phyloP scores from a whole-genome alignment of 2,329 filamentous ascomycete species.

The Neopestalotiopsis clavispora region DNA sequence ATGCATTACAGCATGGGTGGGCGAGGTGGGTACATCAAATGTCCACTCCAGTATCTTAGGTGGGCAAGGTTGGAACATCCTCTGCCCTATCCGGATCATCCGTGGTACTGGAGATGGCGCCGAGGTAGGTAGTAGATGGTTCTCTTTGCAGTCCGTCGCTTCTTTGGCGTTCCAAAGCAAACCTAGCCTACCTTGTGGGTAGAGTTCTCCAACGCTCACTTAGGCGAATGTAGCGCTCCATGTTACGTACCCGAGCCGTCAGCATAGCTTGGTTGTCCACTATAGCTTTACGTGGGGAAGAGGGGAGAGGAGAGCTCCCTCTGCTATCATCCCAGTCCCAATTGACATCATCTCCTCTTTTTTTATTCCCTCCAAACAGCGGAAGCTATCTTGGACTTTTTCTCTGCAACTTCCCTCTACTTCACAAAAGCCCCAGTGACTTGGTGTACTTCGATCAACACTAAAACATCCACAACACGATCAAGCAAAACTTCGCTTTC shows the following conservation, averaged over 20 bases:
- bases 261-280: not conserved
- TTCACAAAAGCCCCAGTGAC: not conserved
- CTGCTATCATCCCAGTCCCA: not conserved
- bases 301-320: not conserved
- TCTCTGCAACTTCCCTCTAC: not conserved
- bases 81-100: no score
- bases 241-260: not conserved
- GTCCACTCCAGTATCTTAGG: not conserved
- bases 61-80: not conserved
- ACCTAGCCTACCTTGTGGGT: no score
- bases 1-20: no score
- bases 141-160: no score
- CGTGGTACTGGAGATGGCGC: not conserved
- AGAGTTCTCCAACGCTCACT: no score
- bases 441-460: not conserved
- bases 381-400: not conserved
- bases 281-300: not conserved
- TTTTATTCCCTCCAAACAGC: not conserved
- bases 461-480: not conserved
- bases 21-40: not conserved
- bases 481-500: not conserved
- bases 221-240: no score
- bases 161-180: no score
- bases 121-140: not conserved
- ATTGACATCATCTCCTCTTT: slow-evolving; percentile 13